Evolutionary conservation across 495 filamentous ascomycete species (phyloP).

Genomic region (Peziza echinospora): DNA sequence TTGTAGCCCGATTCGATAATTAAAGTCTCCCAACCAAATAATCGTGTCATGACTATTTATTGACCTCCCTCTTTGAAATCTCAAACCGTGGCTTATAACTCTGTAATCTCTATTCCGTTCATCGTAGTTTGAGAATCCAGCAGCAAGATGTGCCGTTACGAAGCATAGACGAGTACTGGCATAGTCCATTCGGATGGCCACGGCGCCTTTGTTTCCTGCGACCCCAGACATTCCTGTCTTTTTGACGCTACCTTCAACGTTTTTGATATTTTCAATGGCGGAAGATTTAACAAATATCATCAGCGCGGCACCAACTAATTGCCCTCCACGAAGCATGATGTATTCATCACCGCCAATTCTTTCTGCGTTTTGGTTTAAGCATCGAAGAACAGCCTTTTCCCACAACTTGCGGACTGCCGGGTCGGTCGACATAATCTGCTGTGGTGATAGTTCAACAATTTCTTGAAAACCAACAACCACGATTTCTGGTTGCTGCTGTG

Average conservation of each 20-base stretch:
- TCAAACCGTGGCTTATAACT: constrained; percentile 73
- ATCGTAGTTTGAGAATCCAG: constrained; percentile 92
- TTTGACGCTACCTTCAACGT: constrained; percentile 87
- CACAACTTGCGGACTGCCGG: constrained; percentile 63
- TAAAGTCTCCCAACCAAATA: constrained; percentile 98
- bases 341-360: constrained; percentile 48
- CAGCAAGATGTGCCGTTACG: constrained; percentile 88
- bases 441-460: constrained; percentile 86
- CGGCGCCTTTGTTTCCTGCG: constrained; percentile 94
- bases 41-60: constrained; percentile 86
- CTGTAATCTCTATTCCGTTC: constrained; percentile 83
- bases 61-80: constrained; percentile 70
- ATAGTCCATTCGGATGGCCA: constrained; percentile 88
- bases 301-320: constrained; percentile 82
- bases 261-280: constrained; percentile 60
- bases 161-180: constrained; percentile 57
- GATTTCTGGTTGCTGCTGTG: constrained; percentile 45
- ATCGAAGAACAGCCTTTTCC: constrained; percentile 60
- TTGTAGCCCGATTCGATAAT: constrained; percentile 79
- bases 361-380: constrained; percentile 48
- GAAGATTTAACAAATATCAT: constrained; percentile 73
- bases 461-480: constrained; percentile 88
- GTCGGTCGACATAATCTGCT: constrained; percentile 98
- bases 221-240: constrained; percentile 97
- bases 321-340: constrained; percentile 71